Conservation (phyloP, 164 flowering plant species). For the Magnolia sinica region DNA sequence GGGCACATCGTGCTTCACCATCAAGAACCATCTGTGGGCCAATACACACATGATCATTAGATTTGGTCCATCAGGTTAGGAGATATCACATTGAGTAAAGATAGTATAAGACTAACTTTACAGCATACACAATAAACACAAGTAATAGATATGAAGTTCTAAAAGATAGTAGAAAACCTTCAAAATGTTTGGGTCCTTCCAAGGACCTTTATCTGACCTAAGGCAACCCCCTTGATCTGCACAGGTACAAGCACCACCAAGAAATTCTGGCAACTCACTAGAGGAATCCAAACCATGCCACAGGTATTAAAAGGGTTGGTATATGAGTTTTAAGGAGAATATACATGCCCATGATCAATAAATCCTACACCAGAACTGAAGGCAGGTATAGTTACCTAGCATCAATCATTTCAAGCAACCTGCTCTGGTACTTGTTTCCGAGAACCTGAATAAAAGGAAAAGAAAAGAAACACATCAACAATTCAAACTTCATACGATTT, state of each 20-base stretch:
- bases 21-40: constrained; percentile 40
- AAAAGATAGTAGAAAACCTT: constrained; percentile 24
- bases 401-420: constrained; percentile 88
- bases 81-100: not conserved
- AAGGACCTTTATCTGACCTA: constrained; percentile 44
- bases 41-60: not conserved
- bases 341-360: not conserved
- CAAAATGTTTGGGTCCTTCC: constrained; percentile 38
- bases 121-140: not conserved
- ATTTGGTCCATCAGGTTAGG: not conserved
- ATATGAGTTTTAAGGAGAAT: not conserved
- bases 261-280: constrained; percentile 67
- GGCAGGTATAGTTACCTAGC: constrained; percentile 47
- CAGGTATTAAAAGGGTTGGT: not conserved
- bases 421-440: constrained; percentile 81
- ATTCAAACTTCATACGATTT: not conserved
- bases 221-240: constrained; percentile 41
- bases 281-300: constrained; percentile 1
- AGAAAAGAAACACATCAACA: not conserved
- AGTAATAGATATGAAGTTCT: not conserved
- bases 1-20: constrained; percentile 65
- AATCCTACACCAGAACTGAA: not conserved
- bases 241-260: constrained; percentile 47
- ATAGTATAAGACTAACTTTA: not conserved
- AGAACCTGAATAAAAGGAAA: constrained; percentile 52